Evolutionary conservation across 139 green algal genomes (phyloP).

Genomic region (Volvox africanus): DNA sequence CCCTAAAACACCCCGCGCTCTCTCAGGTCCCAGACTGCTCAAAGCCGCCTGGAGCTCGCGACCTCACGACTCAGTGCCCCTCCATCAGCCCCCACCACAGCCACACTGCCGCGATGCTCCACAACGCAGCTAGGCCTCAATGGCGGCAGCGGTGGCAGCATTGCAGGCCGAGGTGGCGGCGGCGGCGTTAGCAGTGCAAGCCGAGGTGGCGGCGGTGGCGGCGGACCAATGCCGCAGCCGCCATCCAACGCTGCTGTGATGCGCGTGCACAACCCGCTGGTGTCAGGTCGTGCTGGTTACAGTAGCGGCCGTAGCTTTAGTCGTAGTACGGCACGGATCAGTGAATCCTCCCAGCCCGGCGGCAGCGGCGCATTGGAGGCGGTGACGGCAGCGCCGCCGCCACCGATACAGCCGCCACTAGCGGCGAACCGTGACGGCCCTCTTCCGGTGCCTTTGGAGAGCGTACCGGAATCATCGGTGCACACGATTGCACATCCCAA

Average conservation of each 20-base stretch:
- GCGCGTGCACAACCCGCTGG: not conserved
- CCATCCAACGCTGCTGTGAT: not conserved
- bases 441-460: not conserved
- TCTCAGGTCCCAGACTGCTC: not conserved
- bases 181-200: not conserved
- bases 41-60: not conserved
- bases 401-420: not conserved
- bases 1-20: not conserved
- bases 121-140: not conserved
- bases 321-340: not conserved
- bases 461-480: not conserved
- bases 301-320: not conserved
- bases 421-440: no score
- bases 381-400: no score
- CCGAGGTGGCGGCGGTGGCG: not conserved
- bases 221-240: no score
- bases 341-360: not conserved
- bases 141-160: not conserved
- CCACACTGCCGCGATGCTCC: not conserved
- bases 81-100: not conserved
- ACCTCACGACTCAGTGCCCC: not conserved
- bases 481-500: no score
- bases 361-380: not conserved
- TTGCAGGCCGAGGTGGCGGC: not conserved
- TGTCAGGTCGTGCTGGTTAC: no score